Evolutionary conservation across 441 rosid species (phyloP), one percentile per base, ranked within the genome.

Genomic region (Pelargonium myrrhifolium): DNA sequence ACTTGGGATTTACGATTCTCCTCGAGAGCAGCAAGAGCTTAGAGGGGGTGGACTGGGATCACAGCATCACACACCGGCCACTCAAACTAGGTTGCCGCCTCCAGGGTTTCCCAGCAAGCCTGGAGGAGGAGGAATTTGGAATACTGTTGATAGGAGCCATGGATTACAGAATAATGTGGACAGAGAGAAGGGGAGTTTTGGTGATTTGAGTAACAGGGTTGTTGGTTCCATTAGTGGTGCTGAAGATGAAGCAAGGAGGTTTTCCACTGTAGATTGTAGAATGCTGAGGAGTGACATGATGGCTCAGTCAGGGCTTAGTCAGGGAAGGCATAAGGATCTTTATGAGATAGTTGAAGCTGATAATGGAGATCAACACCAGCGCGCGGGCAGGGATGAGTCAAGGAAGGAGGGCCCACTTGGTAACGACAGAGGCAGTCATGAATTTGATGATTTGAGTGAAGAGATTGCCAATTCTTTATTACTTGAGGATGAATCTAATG

Each of bases 21-120:
- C 73, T 47, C 53, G 53, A 47, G 15, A 11, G 6, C 18, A 14
- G 55, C 68, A 66, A 28, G 84, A 81, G 65, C 68, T 24, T 6
- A 76, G 76, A 39, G 76, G 72, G 35, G 24, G 78, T 0, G 77
- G 72, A 0, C 40, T 79, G 77, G 89, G 85, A 49, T 83, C 77
- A 40, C 89, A 76, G 72, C 76, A 74, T 78, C 67, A 81, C n/a
- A 75, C 71, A 26, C 72, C 77, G 0, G 65, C 69, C 1, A 59
- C 47, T 9, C 77, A 74, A 62, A 40, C 69, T 60, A 56, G 62
- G 45, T 61, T 65, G 63, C 76, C 82, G 45, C 92, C 90, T 63
- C 89, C 96, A 0, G 96, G 96, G 26, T 87, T 89, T 76, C 71
- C 83, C 0, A 81, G 61, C 67, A 77, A 76, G 61, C 78, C 81